Base-by-base conservation (phyloP, 2,329 filamentous ascomycete species). In the Mollisiaceae sp. region DNA sequence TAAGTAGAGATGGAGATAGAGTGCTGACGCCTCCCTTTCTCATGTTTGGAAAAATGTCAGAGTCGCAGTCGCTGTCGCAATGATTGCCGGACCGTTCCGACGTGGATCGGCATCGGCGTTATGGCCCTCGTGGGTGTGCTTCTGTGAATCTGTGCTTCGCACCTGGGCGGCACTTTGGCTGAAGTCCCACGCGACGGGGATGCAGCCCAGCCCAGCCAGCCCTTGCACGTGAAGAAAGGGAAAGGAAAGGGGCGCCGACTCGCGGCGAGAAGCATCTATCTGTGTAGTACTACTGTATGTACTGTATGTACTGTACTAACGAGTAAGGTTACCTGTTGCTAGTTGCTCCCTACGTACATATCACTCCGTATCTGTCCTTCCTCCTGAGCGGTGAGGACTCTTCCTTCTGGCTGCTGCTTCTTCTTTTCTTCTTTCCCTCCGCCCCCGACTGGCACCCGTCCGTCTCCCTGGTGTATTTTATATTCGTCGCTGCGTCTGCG, bases 221-320 rank as follows among this genome's bases (percentile, higher is more conserved):
- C 27, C 52, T 62, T 43, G 60, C 65, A 67, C 67, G 59, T 66
- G 65, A 66, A 66, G 62, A 61, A 54, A 60, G 59, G 58, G 57
- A 63, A 66, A 66, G 62, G 59, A 54, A 60, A 60, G 58, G 57
- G 50, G 54, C 58, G 59, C 36, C 38, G 27, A 47, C 27, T 32
- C 27, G 27, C 27, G 27, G 27, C 27, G 27, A 3, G 27, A 32
- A 32, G 3, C 27, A 32, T 32, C 27, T 32, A 32, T 32, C 27
- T 32, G 27, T 32, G 27, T 32, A 32, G n/a, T n/a, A n/a, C n/a
- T n/a, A n/a, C n/a, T n/a, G n/a, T n/a, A n/a, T n/a, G n/a, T n/a
- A n/a, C n/a, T n/a, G n/a, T n/a, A n/a, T n/a, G n/a, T n/a, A n/a
- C n/a, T n/a, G n/a, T n/a, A n/a, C n/a, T n/a, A n/a, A n/a, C n/a